Base-by-base conservation (phyloP, 495 filamentous ascomycete genomes). In the Neohortaea acidophila region DNA sequence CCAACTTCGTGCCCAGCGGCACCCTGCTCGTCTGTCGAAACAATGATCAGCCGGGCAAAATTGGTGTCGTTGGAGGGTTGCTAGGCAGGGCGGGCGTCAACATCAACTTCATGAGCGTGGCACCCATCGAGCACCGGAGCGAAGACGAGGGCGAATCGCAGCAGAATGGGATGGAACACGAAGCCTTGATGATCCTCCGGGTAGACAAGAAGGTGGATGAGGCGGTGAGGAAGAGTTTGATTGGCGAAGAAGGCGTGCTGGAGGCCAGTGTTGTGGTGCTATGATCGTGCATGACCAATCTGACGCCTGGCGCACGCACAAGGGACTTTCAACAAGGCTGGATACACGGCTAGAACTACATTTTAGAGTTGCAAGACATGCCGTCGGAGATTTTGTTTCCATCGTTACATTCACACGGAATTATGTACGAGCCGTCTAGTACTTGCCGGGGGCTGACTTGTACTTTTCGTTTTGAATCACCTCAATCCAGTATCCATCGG, bases 401-500 rank as follows among this genome's bases (percentile, higher is more conserved):
- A n/a, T n/a, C n/a, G n/a, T n/a, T n/a, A n/a, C n/a, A n/a, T n/a
- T n/a, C n/a, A n/a, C n/a, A n/a, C n/a, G n/a, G n/a, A n/a, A n/a
- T n/a, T n/a, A n/a, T n/a, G n/a, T n/a, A n/a, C 28, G 28, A 4
- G 28, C 11, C 18, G 34, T 27, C 39, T 42, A 43, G 40, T 43
- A 43, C 21, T 36, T 29, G 25, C 32, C 40, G 1, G 40, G 40
- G n/a, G 40, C 15, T 31, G 41, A 21, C 29, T 72, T 60, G 30
- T 72, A 59, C 4, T 61, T 59, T 56, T 77, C 72, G 21, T 79
- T 77, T 64, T 93, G 84, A 35, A 93, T 73, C 38, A 93, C 62
- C 64, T 96, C 85, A 40, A 93, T 72, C 81, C 84, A 89, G 55
- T 92, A 93, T 19, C 73, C 74, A 60, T 97, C 89, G 0, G 89